These are phyloP conservation scores for Silene uniflora DNA, from an alignment of 148 eudicot species.

Conservation along the genomic window DNA sequence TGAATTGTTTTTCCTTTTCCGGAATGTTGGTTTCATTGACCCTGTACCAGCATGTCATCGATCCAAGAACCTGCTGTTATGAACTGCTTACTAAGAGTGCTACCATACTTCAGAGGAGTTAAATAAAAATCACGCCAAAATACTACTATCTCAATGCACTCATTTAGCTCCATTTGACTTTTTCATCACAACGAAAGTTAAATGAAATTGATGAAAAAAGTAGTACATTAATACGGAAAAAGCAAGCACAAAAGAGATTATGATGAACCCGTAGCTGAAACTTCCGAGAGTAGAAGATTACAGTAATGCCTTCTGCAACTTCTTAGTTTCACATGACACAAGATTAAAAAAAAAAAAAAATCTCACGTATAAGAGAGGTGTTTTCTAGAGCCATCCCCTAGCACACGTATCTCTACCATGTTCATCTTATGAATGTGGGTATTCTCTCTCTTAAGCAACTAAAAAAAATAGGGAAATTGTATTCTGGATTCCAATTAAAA, in stretches of 20 bases:
- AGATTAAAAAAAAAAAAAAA: neutral
- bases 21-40: slow-evolving; percentile 62
- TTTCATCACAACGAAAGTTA: neutral
- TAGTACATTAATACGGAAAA: neutral
- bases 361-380: neutral
- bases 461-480: no score
- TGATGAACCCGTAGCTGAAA: neutral
- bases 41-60: slow-evolving; percentile 94
- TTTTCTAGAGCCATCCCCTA: neutral
- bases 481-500: no score
- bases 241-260: neutral
- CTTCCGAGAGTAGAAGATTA: neutral
- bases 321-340: neutral
- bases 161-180: neutral
- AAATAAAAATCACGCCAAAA: neutral
- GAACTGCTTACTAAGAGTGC: slow-evolving; percentile 52
- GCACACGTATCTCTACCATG: neutral
- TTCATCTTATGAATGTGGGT: neutral
- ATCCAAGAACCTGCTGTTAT: slow-evolving; percentile 85
- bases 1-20: slow-evolving; percentile 59
- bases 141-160: neutral
- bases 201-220: neutral
- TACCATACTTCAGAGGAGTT: slow-evolving; percentile 25
- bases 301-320: slow-evolving; percentile 1
- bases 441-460: no score